Percentiles rank a stretch among this genome's conserved stretches.
Conservation (phyloP, 352 stramenopile genomes). For the Pilasporangium apinafurcum region DNA sequence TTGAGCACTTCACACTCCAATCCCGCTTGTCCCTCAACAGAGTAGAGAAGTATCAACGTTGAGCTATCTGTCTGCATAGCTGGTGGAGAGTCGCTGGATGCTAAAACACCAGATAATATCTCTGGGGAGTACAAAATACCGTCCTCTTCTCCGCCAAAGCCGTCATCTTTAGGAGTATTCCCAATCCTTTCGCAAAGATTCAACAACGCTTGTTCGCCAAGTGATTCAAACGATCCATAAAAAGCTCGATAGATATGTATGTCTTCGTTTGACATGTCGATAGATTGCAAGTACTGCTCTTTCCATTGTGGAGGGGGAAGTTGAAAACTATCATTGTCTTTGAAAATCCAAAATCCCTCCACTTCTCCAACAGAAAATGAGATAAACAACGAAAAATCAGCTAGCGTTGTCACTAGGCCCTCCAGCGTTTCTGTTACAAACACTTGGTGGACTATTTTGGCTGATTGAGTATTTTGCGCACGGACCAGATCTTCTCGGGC, state of each 20-base stretch:
- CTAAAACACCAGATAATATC: too few relatives aligned
- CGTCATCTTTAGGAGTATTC: constrained; percentile 1
- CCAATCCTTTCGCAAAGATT: constrained; percentile 12
- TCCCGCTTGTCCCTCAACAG: constrained; percentile 2
- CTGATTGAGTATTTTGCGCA: neutral
- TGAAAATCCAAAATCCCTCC: constrained; percentile 16
- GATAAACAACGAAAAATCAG: constrained; percentile 14
- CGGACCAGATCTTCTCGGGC: constrained; percentile 6
- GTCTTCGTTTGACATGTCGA: neutral
- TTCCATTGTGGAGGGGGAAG: neutral
- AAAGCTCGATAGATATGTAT: constrained; percentile 24
- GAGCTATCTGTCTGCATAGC: too few relatives aligned
- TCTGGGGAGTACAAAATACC: too few relatives aligned
- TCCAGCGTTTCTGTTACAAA: constrained; percentile 3
- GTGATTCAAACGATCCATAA: constrained; percentile 45
- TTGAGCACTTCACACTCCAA: constrained; percentile 15
- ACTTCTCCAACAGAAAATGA: constrained; percentile 8
- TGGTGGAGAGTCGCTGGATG: too few relatives aligned
- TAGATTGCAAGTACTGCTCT: neutral
- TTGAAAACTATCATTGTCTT: constrained; percentile 20
- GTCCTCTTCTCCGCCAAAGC: too few relatives aligned
- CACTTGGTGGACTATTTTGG: constrained; percentile 7
- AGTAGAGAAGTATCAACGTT: constrained; percentile 21
- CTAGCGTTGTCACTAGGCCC: constrained; percentile 8
- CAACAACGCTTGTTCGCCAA: constrained; percentile 18